These are phyloP conservation scores for Circinella minor DNA, from an alignment of 371 early-diverging fungal genomes.

Conservation along the genomic window DNA sequence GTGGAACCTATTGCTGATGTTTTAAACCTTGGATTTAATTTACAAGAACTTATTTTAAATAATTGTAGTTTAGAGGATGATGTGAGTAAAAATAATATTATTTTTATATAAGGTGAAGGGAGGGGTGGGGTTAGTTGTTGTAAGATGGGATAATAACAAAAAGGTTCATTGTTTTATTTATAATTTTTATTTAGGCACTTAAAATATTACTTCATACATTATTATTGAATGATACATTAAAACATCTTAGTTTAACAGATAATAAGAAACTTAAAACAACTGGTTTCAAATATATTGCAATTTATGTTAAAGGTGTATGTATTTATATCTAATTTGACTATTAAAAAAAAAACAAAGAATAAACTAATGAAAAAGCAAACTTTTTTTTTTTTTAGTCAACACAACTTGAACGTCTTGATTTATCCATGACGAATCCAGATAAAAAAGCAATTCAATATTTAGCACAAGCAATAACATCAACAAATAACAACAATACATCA, in stretches of 20 bases:
- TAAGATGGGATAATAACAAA: too few relatives aligned
- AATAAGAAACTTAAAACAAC: constrained; percentile 58
- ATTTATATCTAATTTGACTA: too few relatives aligned
- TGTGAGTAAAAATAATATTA: constrained; percentile 31
- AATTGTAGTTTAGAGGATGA: constrained; percentile 73
- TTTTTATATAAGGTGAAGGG: too few relatives aligned
- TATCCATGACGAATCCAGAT: constrained; percentile 50
- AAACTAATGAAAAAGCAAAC: neutral
- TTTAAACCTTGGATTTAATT: constrained; percentile 60
- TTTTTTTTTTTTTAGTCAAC: constrained; percentile 22
- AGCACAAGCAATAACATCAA: constrained; percentile 46
- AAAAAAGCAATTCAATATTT: constrained; percentile 61
- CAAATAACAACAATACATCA: neutral
- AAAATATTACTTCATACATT: constrained; percentile 67
- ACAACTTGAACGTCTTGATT: constrained; percentile 32
- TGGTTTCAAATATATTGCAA: constrained; percentile 71
- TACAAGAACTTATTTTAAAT: constrained; percentile 55
- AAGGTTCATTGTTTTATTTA: too few relatives aligned
- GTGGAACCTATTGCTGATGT: constrained; percentile 68
- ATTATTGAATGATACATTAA: constrained; percentile 55
- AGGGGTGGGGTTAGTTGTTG: too few relatives aligned
- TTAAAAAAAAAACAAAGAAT: too few relatives aligned
- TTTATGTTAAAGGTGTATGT: constrained; percentile 68
- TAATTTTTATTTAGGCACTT: constrained; percentile 47
- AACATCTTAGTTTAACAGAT: constrained; percentile 56